phyloP scores from a whole-genome alignment of 805 yeast genomes.

The Blastobotrys peoriensis region DNA sequence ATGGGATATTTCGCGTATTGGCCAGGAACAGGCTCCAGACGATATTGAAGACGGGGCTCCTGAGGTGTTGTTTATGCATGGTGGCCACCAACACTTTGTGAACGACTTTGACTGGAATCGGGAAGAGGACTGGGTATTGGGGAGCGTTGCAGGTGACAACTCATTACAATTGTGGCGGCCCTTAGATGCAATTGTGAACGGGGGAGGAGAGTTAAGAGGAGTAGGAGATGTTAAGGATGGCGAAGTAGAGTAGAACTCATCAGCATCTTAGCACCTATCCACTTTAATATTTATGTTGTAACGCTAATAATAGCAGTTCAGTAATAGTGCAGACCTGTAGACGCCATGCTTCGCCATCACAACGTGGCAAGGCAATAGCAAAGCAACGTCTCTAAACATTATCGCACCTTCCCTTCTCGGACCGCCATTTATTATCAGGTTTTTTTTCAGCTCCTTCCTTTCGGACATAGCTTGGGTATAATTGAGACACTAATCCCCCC shows the following conservation, averaged over 20 bases:
- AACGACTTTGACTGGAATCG: constrained; percentile 68
- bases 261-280: not conserved
- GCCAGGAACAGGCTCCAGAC: constrained; percentile 47
- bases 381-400: too few species aligned
- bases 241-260: not conserved
- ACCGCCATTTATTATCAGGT: too few species aligned
- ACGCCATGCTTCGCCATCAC: too few species aligned
- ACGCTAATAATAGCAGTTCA: too few species aligned
- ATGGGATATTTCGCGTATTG: constrained; percentile 66
- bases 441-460: too few species aligned
- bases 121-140: constrained; percentile 47
- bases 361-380: too few species aligned
- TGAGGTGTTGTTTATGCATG: constrained; percentile 71
- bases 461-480: too few species aligned
- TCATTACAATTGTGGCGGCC: constrained; percentile 75
- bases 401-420: too few species aligned
- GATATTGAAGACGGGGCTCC: constrained; percentile 65
- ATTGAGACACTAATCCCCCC: too few species aligned
- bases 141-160: constrained; percentile 70
- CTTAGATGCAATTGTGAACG: constrained; percentile 36
- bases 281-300: not conserved
- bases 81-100: constrained; percentile 73
- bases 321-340: too few species aligned
- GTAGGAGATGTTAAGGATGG: not conserved
- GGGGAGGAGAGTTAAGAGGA: not conserved